phyloP scores from a whole-genome alignment of 257 asterid genomes.

The Avicennia marina region DNA sequence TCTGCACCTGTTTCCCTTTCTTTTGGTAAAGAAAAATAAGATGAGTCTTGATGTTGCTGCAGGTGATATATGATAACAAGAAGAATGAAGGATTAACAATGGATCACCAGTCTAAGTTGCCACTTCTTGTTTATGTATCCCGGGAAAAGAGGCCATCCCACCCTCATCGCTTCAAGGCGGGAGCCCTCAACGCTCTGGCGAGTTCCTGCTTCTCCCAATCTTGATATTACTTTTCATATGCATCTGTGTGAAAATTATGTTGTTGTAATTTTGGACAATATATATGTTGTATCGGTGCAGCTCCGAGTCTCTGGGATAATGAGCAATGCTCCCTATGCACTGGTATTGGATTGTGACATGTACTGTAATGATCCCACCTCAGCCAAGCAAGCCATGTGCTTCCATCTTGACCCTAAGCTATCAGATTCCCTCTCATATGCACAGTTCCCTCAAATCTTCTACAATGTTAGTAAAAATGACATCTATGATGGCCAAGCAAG shows the following conservation, averaged over 20 bases:
- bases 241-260: no score
- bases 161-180: constrained; percentile 71
- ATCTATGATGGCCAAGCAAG: constrained; percentile 85
- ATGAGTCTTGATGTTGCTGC: background rate
- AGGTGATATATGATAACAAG: constrained; percentile 58
- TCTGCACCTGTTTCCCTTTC: background rate
- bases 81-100: constrained; percentile 19
- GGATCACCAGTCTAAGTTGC: constrained; percentile 30
- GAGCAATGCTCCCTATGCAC: constrained; percentile 70
- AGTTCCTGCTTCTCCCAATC: background rate
- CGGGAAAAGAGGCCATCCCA: constrained; percentile 50
- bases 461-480: constrained; percentile 67
- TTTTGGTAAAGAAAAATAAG: background rate
- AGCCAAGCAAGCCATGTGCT: constrained; percentile 67
- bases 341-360: constrained; percentile 65
- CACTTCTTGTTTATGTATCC: constrained; percentile 56
- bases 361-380: constrained; percentile 70
- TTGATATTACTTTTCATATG: background rate
- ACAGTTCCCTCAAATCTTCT: constrained; percentile 77
- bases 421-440: constrained; percentile 42
- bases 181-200: constrained; percentile 61
- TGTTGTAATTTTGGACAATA: no score
- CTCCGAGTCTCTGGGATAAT: constrained; percentile 68
- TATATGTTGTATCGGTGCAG: constrained; percentile 20
- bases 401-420: constrained; percentile 49